phyloP scores from a whole-genome alignment of 2,329 filamentous ascomycete genomes.

The Neofusicoccum cordaticola region DNA sequence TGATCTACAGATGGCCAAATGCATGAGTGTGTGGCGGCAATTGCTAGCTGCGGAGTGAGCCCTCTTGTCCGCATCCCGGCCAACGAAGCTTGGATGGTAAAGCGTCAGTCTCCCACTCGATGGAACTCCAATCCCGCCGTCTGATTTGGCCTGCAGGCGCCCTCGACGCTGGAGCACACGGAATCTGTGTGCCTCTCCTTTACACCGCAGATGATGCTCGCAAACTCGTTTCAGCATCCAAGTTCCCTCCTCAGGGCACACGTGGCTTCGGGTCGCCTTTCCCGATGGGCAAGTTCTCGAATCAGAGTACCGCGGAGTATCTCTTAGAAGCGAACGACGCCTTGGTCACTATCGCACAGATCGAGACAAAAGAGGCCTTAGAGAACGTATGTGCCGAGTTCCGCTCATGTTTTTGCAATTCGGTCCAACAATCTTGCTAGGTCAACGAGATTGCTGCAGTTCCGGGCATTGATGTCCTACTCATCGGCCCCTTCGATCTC shows the following conservation, averaged over 20 bases:
- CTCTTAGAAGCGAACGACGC: constrained; percentile 55
- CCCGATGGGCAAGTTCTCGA: constrained; percentile 46
- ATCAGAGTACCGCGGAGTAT: constrained; percentile 46
- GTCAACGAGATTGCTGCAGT: constrained; percentile 50
- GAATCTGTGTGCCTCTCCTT: constrained; percentile 55
- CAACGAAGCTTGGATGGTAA: constrained; percentile 62
- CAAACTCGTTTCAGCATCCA: constrained; percentile 51
- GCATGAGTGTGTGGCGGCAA: constrained; percentile 55
- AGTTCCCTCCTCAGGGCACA: constrained; percentile 56
- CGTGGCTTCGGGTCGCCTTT: constrained; percentile 58
- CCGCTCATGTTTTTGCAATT: neutral
- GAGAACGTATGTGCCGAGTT: constrained; percentile 24
- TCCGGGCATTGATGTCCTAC: constrained; percentile 52
- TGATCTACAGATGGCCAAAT: constrained; percentile 45
- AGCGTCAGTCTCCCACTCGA: constrained; percentile 39
- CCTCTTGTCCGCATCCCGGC: constrained; percentile 51
- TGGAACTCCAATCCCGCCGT: neutral
- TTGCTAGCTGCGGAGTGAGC: constrained; percentile 43
- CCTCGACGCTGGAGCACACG: constrained; percentile 59
- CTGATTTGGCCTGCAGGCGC: constrained; percentile 39
- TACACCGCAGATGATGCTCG: constrained; percentile 53
- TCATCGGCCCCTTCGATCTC: constrained; percentile 56
- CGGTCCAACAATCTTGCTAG: constrained; percentile 27
- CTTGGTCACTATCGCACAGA: constrained; percentile 50
- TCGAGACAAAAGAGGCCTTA: constrained; percentile 44